Evolutionary conservation across 805 yeast species (phyloP), one percentile per base, ranked within the genome.

Genomic region (Dipodascus geniculatus): DNA sequence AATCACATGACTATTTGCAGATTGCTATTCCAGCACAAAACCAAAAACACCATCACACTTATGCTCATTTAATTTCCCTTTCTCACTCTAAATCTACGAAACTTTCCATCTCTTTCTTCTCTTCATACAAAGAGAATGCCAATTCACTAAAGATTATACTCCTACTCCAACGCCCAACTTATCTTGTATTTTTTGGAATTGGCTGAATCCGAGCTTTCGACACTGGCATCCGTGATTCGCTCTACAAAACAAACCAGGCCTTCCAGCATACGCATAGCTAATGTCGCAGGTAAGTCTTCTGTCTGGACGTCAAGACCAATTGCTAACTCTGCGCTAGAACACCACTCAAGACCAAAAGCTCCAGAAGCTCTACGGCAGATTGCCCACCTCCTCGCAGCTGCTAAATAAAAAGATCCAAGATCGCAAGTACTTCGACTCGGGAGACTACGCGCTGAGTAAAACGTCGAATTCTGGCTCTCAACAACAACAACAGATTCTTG

Each of bases 381-480:
- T 89, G 51, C 97, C 96, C 22, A 78, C 89, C 23, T 83, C 80
- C 54, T 82, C 83, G 54, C 95, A 88, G 58, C 73, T 89, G 20
- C 73, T 89, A 51, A 76, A 84, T 51, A 79, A 83, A 57, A 87
- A 85, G 65, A 54, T 63, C 38, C 86, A 85, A 68, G 96, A 89
- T 58, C 80, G 96, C 62, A 90, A 88, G 71, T 89, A 85, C 68
- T 90, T 89, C 63, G 97, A 89, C 65, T 85, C 95, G 57, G 96
- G 96, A 8, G 97, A 89, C 69, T 89, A 89, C 68, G 96, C 96
- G 9, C 78, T 89, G 77, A 85, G 65, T 53, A 61, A 69, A 48
- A 69, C 72, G 22, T 72, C 71, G 49, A 60, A 61, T 64, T 67
- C n/a, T 68, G 60, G 38, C 64, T 65, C 14, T 61, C 67, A 14